Evolutionary conservation across 257 asterid species (phyloP).

Genomic region (Perilla frutescens): DNA sequence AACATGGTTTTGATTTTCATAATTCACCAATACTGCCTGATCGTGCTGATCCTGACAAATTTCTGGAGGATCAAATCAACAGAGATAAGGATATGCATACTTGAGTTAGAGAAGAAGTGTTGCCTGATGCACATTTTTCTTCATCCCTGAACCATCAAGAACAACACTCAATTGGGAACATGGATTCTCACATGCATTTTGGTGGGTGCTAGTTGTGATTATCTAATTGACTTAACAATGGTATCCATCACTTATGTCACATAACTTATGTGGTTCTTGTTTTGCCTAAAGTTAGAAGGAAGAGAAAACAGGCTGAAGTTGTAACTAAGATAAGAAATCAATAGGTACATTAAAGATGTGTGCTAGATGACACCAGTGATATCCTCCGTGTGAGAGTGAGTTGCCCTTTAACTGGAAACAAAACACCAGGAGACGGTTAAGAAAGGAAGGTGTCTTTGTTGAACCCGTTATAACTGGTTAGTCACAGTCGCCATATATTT

Average conservation of each 20-base stretch:
- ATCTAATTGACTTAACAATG: not conserved
- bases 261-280: not conserved
- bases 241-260: not conserved
- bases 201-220: constrained; percentile 51
- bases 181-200: constrained; percentile 41
- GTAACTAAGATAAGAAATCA: constrained; percentile 42
- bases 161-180: constrained; percentile 39
- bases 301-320: constrained; percentile 49
- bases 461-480: constrained; percentile 71
- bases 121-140: constrained; percentile 44
- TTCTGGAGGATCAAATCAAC: constrained; percentile 61
- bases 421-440: constrained; percentile 41
- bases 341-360: constrained; percentile 52
- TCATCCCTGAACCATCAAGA: constrained; percentile 51
- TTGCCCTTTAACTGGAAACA: constrained; percentile 62
- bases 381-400: constrained; percentile 47
- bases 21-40: constrained; percentile 53
- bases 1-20: constrained; percentile 42
- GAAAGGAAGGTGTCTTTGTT: constrained; percentile 48
- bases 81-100: constrained; percentile 48
- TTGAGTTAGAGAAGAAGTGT: constrained; percentile 46
- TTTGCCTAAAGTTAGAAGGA: constrained; percentile 53
- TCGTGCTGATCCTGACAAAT: constrained; percentile 61
- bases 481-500: constrained; percentile 27
- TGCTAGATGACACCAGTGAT: constrained; percentile 45